Percentiles rank a stretch among this genome's conserved stretches.
Evolutionary conservation across 257 asterid genomes (phyloP).

Genomic region (Salvia hispanica): DNA sequence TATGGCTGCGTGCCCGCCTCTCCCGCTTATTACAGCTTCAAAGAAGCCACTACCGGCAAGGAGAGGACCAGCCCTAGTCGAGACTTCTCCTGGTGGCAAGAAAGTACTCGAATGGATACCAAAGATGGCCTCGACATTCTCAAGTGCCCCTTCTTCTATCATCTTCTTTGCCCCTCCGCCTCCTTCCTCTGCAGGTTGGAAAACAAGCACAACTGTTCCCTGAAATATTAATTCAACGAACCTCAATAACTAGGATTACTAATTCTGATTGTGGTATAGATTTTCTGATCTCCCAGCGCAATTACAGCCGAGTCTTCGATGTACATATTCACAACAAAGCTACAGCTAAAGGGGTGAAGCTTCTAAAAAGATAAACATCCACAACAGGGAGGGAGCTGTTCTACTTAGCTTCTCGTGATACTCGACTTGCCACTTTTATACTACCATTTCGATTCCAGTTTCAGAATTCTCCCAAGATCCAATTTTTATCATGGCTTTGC

Average conservation of each 20-base stretch:
- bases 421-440: conserved; percentile 2
- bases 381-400: too few relatives aligned
- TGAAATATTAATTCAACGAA: conserved; percentile 32
- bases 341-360: too few relatives aligned
- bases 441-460: not conserved
- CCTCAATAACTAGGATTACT: not conserved
- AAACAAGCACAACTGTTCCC: conserved; percentile 92
- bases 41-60: conserved; percentile 85
- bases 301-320: too few relatives aligned
- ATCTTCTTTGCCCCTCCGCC: conserved; percentile 90
- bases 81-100: conserved; percentile 57
- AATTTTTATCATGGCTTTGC: too few relatives aligned
- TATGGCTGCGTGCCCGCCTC: conserved; percentile 96
- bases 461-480: not conserved
- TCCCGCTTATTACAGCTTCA: conserved; percentile 88
- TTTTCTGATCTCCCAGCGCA: too few relatives aligned
- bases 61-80: conserved; percentile 67
- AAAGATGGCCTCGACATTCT: conserved; percentile 78
- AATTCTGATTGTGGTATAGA: not conserved
- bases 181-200: conserved; percentile 99
- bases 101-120: conserved; percentile 57
- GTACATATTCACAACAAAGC: too few relatives aligned
- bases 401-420: too few relatives aligned
- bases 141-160: conserved; percentile 76
- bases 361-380: too few relatives aligned